phyloP scores from a whole-genome alignment of 495 filamentous ascomycete genomes.

The Podospora sp. region DNA sequence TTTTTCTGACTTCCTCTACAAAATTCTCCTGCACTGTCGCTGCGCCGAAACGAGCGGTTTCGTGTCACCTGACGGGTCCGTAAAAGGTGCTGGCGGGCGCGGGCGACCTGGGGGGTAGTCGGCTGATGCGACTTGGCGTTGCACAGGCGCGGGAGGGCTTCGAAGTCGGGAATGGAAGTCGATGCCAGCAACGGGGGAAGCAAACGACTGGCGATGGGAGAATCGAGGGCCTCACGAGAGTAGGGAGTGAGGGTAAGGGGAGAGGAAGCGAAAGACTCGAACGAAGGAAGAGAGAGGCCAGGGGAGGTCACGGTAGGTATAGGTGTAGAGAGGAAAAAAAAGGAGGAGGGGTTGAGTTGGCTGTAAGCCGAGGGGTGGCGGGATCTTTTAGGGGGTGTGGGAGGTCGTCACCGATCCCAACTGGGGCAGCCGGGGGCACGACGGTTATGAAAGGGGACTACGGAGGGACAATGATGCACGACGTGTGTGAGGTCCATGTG shows the following conservation, averaged over 20 bases:
- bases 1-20: background rate
- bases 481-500: slow-evolving; percentile 34
- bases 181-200: background rate
- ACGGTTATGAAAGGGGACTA: slow-evolving; percentile 33
- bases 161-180: slow-evolving; percentile 4
- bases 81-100: slow-evolving; percentile 10
- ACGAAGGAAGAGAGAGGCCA: background rate
- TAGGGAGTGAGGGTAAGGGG: background rate
- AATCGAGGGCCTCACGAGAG: slow-evolving; percentile 1
- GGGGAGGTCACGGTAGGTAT: slow-evolving; percentile 14
- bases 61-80: slow-evolving; percentile 17
- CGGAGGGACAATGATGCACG: slow-evolving; percentile 35
- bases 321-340: slow-evolving; percentile 22
- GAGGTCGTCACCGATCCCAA: slow-evolving; percentile 15
- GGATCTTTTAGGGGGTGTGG: slow-evolving; percentile 30
- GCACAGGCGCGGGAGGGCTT: slow-evolving; percentile 17
- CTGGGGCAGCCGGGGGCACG: slow-evolving; percentile 20
- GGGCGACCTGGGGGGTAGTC: background rate
- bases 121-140: slow-evolving; percentile 20
- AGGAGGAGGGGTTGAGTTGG: slow-evolving; percentile 24
- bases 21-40: background rate
- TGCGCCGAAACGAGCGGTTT: slow-evolving; percentile 22
- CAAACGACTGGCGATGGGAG: background rate
- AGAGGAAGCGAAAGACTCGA: slow-evolving; percentile 12
- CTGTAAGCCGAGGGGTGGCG: slow-evolving; percentile 27